Conservation (phyloP, 2,329 filamentous ascomycete genomes). For the Cladosporium velox region DNA sequence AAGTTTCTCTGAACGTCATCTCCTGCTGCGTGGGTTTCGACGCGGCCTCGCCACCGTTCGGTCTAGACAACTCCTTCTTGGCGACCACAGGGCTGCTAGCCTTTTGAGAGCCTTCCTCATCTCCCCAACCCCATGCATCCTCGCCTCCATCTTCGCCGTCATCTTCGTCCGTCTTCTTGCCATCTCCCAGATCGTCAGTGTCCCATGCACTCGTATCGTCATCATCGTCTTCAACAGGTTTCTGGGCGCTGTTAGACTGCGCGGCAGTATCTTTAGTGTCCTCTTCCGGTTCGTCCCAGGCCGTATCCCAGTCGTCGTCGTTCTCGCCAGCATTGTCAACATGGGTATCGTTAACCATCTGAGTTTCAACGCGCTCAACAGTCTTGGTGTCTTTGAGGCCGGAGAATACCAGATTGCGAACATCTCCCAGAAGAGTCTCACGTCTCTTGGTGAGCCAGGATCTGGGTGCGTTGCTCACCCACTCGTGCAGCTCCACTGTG, state of each 20-base stretch:
- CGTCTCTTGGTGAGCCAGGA: conserved; percentile 85
- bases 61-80: conserved; percentile 38
- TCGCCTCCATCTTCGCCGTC: conserved; percentile 39
- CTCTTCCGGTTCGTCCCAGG: conserved; percentile 72
- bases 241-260: conserved; percentile 27
- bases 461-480: conserved; percentile 76
- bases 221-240: conserved; percentile 41
- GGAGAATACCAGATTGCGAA: conserved; percentile 67
- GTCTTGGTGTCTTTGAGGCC: conserved; percentile 67
- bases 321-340: conserved; percentile 47
- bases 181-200: conserved; percentile 42
- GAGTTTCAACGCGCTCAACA: conserved; percentile 83
- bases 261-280: conserved; percentile 2
- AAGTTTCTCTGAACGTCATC: conserved; percentile 78
- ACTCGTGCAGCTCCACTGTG: conserved; percentile 66
- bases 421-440: conserved; percentile 73
- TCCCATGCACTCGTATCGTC: conserved; percentile 55
- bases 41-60: conserved; percentile 33
- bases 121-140: conserved; percentile 86
- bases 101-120: conserved; percentile 53
- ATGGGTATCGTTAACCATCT: conserved; percentile 71
- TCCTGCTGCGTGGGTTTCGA: conserved; percentile 35
- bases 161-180: conserved; percentile 25
- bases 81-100: conserved; percentile 27
- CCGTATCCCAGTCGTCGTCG: conserved; percentile 71